Evolutionary conservation across 495 filamentous ascomycete genomes (phyloP).

Genomic region (Talaromyces stipitatus): DNA sequence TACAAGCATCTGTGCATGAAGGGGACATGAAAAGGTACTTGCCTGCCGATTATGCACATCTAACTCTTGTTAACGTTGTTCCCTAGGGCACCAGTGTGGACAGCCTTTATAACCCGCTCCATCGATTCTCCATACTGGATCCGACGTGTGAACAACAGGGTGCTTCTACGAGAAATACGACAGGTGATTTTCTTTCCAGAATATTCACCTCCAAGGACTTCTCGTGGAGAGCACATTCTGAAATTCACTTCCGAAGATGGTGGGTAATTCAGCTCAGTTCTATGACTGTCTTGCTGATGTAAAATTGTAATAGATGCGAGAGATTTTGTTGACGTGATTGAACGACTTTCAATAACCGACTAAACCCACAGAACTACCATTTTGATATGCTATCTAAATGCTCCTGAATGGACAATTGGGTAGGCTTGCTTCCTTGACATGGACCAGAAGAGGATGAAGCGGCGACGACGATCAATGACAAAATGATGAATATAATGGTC

Average conservation of each 20-base stretch:
- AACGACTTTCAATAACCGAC: slow-evolving; percentile 12
- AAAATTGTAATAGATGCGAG: slow-evolving; percentile 26
- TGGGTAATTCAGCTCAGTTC: neutral
- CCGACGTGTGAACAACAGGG: slow-evolving; percentile 35
- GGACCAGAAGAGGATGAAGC: too few species aligned
- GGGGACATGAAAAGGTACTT: slow-evolving; percentile 34
- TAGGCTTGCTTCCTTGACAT: too few species aligned
- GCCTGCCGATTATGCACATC: neutral
- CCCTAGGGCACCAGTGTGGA: slow-evolving; percentile 58
- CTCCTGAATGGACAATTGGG: too few species aligned
- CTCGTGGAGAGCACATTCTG: slow-evolving; percentile 29
- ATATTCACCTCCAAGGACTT: slow-evolving; percentile 37
- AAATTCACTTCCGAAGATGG: slow-evolving; percentile 28
- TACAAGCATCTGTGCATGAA: slow-evolving; percentile 43
- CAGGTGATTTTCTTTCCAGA: slow-evolving; percentile 55
- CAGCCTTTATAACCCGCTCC: slow-evolving; percentile 62
- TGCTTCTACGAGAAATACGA: slow-evolving; percentile 53
- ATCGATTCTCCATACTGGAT: slow-evolving; percentile 52
- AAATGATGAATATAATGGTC: slow-evolving; percentile 3
- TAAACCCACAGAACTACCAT: too few species aligned
- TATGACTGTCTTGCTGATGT: neutral
- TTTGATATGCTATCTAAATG: neutral
- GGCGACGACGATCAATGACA: too few species aligned
- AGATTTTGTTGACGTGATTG: slow-evolving; percentile 21
- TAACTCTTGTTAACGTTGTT: neutral